Base-by-base conservation (phyloP, 306 rosid genomes). In the Medicago ruthenica region DNA sequence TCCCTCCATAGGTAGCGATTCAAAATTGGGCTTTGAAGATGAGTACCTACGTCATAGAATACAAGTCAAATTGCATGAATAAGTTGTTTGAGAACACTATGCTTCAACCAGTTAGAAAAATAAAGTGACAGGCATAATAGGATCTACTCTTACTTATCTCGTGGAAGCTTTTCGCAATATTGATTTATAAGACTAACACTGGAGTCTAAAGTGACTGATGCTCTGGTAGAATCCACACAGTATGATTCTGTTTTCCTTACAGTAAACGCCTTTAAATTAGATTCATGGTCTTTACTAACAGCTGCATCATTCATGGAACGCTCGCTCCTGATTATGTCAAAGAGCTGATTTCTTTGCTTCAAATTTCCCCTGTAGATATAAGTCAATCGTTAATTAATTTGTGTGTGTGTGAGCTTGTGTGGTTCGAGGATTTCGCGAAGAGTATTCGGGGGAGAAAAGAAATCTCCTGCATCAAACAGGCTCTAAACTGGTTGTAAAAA, bases 321-420 rank as follows among this genome's bases (percentile, higher is more conserved):
- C 87, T 92, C 96, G 50, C 96, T 90, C 83, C 82, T 87, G 78
- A 92, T 85, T 67, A 95, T 74, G 79, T 89, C 90, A 86, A 82
- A 90, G 60, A 92, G 88, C 75, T 85, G 92, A 80, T 84, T 82
- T 78, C 93, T 89, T 65, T 95, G 98, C 80, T 83, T 86, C 75
- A 62, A 20, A 53, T 89, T 95, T 84, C 97, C 98, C 87, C 98
- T 92, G 80, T 58, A 80, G 44, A 71, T 67, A 66, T 51, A 71
- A 55, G 50, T 12, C 40, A 55, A 40, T 39, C n/a, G 18, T 66
- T 45, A 45, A 22, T 45, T 44, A 14, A 67, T 22, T 39, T 5
- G 63, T 1, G 2, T 41, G 57, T 45, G 73, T 4, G 7, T 2
- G 15, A 9, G 20, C 9, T 1, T 4, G 21, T 8, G 37, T 6